These are phyloP conservation scores for Aspergillus tamarii DNA, from an alignment of 2,329 filamentous ascomycete genomes.

Conservation along the genomic window DNA sequence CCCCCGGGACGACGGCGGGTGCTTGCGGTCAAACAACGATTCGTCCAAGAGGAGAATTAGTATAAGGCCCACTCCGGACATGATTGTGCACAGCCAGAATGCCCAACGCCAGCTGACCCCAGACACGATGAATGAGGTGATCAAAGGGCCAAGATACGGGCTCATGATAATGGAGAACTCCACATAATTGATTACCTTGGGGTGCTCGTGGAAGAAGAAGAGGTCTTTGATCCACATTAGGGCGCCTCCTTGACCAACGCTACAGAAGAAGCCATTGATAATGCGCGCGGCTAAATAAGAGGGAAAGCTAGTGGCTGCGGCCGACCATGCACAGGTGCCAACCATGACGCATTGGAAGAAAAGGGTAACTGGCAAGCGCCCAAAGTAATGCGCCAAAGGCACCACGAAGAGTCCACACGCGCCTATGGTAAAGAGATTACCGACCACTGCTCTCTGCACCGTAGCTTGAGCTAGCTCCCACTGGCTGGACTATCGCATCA, in stretches of 20 bases:
- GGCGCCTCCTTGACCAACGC: conserved; percentile 41
- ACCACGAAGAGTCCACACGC: conserved; percentile 46
- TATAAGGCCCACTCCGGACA: conserved; percentile 27
- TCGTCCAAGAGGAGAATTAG: conserved; percentile 31
- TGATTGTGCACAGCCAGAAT: conserved; percentile 30
- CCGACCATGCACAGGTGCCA: conserved; percentile 45
- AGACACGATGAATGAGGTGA: conserved; percentile 56
- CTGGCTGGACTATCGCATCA: conserved; percentile 33
- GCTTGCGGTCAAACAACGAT: conserved; percentile 30
- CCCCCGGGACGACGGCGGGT: conserved; percentile 2
- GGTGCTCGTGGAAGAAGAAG: conserved; percentile 63
- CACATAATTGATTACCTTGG: conserved; percentile 39
- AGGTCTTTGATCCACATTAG: conserved; percentile 61
- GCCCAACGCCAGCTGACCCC: conserved; percentile 38
- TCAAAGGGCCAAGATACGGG: conserved; percentile 44
- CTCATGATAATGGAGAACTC: conserved; percentile 45
- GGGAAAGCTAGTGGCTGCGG: conserved; percentile 48
- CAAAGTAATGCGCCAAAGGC: conserved; percentile 47
- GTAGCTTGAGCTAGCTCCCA: conserved; percentile 54
- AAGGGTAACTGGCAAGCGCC: conserved; percentile 46
- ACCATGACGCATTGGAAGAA: conserved; percentile 32
- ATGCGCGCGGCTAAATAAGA: conserved; percentile 55
- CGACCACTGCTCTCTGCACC: conserved; percentile 56
- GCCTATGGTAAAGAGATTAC: conserved; percentile 57
- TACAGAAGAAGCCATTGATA: conserved; percentile 53